These are phyloP conservation scores for Knoxia roxburghii DNA, from an alignment of 257 asterid genomes.

Conservation along the genomic window DNA sequence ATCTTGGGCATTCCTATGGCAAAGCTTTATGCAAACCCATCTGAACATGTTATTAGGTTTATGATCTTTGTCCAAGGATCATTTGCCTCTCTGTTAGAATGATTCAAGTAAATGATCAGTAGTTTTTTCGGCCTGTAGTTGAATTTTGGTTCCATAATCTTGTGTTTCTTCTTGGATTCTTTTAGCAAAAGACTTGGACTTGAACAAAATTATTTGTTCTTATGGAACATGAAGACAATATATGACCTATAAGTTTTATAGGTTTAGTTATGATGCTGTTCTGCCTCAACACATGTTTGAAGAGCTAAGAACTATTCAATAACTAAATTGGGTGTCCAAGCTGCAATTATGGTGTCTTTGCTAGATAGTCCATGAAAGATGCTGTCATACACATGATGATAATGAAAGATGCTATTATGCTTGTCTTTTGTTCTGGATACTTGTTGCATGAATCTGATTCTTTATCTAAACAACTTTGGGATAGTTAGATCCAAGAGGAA, in stretches of 20 bases:
- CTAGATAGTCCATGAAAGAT: neutral
- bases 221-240: no score
- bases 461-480: neutral
- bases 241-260: no score
- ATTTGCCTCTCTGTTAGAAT: neutral
- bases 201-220: no score
- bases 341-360: neutral
- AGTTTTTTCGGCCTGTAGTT: neutral
- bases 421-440: neutral
- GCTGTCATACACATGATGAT: neutral
- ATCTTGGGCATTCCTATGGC: neutral
- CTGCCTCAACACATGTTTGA: no score
- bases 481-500: neutral
- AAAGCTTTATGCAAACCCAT: no score
- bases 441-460: slow-evolving; percentile 2
- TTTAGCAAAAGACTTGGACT: no score
- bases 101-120: neutral
- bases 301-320: neutral
- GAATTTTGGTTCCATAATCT: neutral
- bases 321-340: neutral
- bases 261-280: no score
- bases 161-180: neutral
- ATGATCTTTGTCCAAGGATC: neutral
- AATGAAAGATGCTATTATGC: slow-evolving; percentile 2
- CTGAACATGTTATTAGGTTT: slow-evolving; percentile 1